phyloP scores from a whole-genome alignment of 2,329 filamentous ascomycete species.

The Epicoccum sorghinum region DNA sequence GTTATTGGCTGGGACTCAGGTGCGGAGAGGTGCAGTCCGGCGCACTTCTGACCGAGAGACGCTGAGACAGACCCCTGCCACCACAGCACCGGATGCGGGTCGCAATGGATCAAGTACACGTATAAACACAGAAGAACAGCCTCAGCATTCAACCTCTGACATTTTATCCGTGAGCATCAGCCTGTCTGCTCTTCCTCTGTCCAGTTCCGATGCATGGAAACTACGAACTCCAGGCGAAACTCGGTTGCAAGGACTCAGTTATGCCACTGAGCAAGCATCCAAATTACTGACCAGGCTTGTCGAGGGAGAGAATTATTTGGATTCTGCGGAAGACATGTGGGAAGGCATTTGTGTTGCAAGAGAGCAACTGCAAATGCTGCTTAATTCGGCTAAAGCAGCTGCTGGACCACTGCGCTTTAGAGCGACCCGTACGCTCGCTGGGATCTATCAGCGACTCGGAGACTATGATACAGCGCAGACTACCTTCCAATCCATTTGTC shows the following conservation, averaged over 20 bases:
- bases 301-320: neutral
- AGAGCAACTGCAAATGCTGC: neutral
- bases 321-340: neutral
- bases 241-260: neutral
- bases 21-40: neutral
- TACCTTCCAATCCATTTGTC: neutral
- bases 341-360: neutral
- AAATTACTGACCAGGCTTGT: neutral
- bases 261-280: neutral
- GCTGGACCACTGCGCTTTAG: neutral
- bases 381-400: neutral
- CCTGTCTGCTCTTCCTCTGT: neutral
- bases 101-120: neutral
- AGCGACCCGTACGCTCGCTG: neutral
- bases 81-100: neutral
- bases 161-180: neutral
- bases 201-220: neutral
- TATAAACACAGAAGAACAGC: neutral
- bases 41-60: neutral
- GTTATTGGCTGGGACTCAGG: neutral
- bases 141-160: neutral
- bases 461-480: neutral
- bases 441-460: neutral
- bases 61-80: neutral
- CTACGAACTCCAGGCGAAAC: neutral